A percentile compares a stretch with the other conserved stretches of the same genome.
These are phyloP conservation scores for Fusarium sp. DNA, from an alignment of 2,329 filamentous ascomycete genomes.

Conservation along the genomic window DNA sequence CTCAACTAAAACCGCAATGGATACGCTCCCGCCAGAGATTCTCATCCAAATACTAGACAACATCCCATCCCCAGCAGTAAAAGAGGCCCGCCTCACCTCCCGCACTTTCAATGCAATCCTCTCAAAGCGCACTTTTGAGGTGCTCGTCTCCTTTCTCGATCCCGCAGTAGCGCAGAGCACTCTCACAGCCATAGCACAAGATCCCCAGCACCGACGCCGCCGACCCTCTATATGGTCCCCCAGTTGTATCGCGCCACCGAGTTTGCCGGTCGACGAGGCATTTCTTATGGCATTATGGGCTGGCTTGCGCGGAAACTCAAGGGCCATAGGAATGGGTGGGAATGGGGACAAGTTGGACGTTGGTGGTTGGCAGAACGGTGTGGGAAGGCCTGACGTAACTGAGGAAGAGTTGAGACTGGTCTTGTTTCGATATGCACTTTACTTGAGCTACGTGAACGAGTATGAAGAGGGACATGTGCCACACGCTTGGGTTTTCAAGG, in stretches of 20 bases:
- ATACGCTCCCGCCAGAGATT: conserved; percentile 46
- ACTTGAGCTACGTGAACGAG: conserved; percentile 47
- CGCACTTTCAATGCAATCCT: conserved; percentile 47
- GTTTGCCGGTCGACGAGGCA: conserved; percentile 44
- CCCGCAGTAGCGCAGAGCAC: conserved; percentile 38
- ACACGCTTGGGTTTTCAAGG: conserved; percentile 47
- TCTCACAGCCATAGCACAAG: conserved; percentile 34
- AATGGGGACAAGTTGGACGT: conserved; percentile 20
- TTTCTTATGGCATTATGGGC: conserved; percentile 47
- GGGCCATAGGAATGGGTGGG: conserved; percentile 24
- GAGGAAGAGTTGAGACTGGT: conserved; percentile 41
- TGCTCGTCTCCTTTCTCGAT: conserved; percentile 47
- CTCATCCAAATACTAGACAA: conserved; percentile 44
- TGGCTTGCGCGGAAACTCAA: conserved; percentile 43
- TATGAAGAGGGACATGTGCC: conserved; percentile 41
- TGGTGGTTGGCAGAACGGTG: conserved; percentile 27
- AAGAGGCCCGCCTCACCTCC: conserved; percentile 46
- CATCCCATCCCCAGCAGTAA: conserved; percentile 36
- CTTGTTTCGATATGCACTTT: conserved; percentile 50
- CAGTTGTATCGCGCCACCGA: conserved; percentile 46
- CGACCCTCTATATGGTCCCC: conserved; percentile 48
- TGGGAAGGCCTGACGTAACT: conserved; percentile 33
- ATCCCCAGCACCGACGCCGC: conserved; percentile 38
- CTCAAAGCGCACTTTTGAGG: conserved; percentile 41
- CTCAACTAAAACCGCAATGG: conserved; percentile 38